Conservation (phyloP, 371 early-diverging fungal species). For the Chytridiales sp. region DNA sequence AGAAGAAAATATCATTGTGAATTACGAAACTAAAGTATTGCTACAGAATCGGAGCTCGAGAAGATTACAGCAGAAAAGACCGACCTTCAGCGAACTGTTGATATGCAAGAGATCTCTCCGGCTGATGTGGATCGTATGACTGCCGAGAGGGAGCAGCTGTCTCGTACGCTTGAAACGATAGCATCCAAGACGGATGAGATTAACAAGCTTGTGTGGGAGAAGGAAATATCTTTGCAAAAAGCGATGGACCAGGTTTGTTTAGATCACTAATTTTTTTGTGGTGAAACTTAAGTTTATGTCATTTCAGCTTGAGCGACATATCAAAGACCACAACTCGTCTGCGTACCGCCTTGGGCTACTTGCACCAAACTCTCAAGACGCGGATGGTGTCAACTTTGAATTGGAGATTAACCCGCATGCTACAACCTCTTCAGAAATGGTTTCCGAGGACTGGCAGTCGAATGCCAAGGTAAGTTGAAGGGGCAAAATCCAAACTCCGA, state of each 20-base stretch:
- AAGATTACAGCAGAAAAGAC: constrained; percentile 32
- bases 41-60: constrained; percentile 31
- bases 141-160: constrained; percentile 61
- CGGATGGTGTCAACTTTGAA: constrained; percentile 27
- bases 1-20: not conserved
- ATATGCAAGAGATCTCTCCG: constrained; percentile 72
- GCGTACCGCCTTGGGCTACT: constrained; percentile 40
- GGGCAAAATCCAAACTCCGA: not conserved
- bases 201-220: constrained; percentile 49
- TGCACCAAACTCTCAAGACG: not conserved
- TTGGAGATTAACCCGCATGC: constrained; percentile 40
- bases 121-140: constrained; percentile 83
- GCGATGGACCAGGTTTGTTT: constrained; percentile 45
- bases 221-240: constrained; percentile 52
- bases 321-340: constrained; percentile 45
- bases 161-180: constrained; percentile 37
- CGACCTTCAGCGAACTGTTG: constrained; percentile 48
- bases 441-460: constrained; percentile 36
- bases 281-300: not conserved
- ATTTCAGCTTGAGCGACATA: constrained; percentile 41
- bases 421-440: constrained; percentile 33
- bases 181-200: constrained; percentile 38
- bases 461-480: constrained; percentile 31
- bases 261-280: not conserved
- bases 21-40: not conserved